Evolutionary conservation across 176 grass and related monocot species (phyloP), one percentile per base, ranked within the genome.

Genomic region (Aegilops bicornis): DNA sequence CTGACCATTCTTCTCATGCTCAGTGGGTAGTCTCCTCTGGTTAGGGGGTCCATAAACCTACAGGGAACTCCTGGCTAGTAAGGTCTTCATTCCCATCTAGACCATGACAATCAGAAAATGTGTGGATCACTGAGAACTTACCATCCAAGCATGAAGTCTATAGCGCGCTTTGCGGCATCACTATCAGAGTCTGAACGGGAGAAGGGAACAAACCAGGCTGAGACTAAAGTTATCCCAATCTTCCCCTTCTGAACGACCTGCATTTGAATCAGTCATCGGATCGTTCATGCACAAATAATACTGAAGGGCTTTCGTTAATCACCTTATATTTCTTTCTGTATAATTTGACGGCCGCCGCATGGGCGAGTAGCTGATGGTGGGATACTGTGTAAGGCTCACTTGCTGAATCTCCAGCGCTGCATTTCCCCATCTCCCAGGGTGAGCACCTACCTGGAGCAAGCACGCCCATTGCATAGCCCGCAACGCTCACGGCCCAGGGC

Each of bases 71-170:
- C 6, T 37, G 65, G 42, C 16, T 1, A 7, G 4, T 81, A 79
- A 86, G 19, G 9, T 69, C 27, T 27, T 27, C 4, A 6, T 13
- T 32, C 45, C 39, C 4, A 37, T 10, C 2, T 37, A 43, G 12
- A 73, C 1, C 29, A 20, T 50, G 13, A 35, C 1, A 0, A 67
- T 3, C 3, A 39, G 84, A 63, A 29, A 11, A 25, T 0, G 5
- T 29, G 29, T 63, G 22, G 27, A n/a, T 10, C 7, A 40, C 36
- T 60, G 1, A 48, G 62, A 82, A 70, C 60, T 70, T 83, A 96
- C 94, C 94, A 96, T 81, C 94, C 94, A 78, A 92, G 39, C 87
- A 79, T 87, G 91, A 96, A 96, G 67, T 96, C 87, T 37, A 89
- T 39, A 24, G 84, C 80, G 2, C 87, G 90, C 32, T 63, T 88